These are phyloP conservation scores for Jaminaea rosea DNA, from an alignment of 1,284 basidiomycete species.

Conservation along the genomic window DNA sequence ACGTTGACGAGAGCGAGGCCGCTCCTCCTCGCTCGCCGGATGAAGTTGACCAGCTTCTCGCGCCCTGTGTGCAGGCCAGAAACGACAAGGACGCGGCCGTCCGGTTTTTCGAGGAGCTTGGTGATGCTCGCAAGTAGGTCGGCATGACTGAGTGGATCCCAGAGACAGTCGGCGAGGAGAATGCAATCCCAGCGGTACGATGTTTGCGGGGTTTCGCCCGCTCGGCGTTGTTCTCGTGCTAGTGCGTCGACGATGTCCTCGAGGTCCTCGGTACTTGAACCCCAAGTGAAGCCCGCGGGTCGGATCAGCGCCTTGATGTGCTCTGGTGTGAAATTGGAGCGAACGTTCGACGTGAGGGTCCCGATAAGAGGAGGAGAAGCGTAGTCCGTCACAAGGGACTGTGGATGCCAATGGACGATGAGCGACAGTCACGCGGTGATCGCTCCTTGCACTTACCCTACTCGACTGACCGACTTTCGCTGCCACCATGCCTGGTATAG, in stretches of 20 bases:
- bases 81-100: slow-evolving; percentile 27
- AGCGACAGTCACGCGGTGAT: too few species aligned
- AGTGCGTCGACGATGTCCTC: slow-evolving; percentile 37
- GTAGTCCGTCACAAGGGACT: slow-evolving; percentile 31
- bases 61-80: slow-evolving; percentile 42
- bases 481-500: slow-evolving; percentile 7
- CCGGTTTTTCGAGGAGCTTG: slow-evolving; percentile 10
- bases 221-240: slow-evolving; percentile 6
- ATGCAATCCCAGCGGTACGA: slow-evolving; percentile 21
- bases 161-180: slow-evolving; percentile 43
- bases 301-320: slow-evolving; percentile 2
- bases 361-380: slow-evolving; percentile 34
- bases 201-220: too few species aligned
- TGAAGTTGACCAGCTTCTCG: slow-evolving; percentile 30
- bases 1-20: slow-evolving; percentile 19
- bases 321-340: slow-evolving; percentile 6
- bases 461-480: neutral
- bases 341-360: slow-evolving; percentile 30
- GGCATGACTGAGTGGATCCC: slow-evolving; percentile 40
- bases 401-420: too few species aligned
- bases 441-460: too few species aligned
- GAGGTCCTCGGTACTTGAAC: slow-evolving; percentile 9
- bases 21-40: slow-evolving; percentile 18
- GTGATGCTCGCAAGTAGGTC: slow-evolving; percentile 31
- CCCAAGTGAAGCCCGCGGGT: slow-evolving; percentile 39